phyloP scores from a whole-genome alignment of 768 basidiomycete genomes.

The Lentinula aciculospora region DNA sequence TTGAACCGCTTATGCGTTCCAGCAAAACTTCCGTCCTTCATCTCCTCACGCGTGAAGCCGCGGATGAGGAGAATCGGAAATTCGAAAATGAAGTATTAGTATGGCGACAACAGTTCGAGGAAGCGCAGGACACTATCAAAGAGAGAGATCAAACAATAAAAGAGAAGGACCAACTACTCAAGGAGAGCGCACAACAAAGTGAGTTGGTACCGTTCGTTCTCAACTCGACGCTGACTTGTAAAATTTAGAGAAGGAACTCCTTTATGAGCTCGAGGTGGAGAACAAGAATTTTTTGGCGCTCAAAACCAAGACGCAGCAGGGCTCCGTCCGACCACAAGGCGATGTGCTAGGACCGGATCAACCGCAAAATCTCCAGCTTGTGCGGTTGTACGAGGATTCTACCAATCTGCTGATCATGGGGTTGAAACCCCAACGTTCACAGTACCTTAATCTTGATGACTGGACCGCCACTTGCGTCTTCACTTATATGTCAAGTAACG shows the following conservation, averaged over 20 bases:
- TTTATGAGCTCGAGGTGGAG: constrained; percentile 62
- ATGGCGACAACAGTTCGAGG: constrained; percentile 36
- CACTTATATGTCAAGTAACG: constrained; percentile 38
- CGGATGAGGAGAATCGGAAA: constrained; percentile 58
- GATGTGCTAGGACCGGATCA: constrained; percentile 36
- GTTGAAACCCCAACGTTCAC: constrained; percentile 37
- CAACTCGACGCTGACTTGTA: constrained; percentile 1
- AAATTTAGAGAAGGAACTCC: constrained; percentile 44
- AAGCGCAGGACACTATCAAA: constrained; percentile 32
- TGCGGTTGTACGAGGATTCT: constrained; percentile 81
- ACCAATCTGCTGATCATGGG: constrained; percentile 72
- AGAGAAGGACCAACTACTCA: constrained; percentile 39
- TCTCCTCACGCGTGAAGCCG: constrained; percentile 68
- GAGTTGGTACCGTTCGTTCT: constrained; percentile 12
- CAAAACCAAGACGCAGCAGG: constrained; percentile 31
- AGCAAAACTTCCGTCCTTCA: constrained; percentile 50
- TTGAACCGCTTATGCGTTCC: constrained; percentile 47
- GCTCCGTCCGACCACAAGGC: constrained; percentile 27
- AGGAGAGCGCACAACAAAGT: constrained; percentile 42
- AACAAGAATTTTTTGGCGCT: constrained; percentile 38
- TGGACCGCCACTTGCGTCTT: constrained; percentile 64
- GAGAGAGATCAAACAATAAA: constrained; percentile 41
- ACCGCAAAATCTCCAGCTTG: constrained; percentile 52
- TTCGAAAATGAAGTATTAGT: constrained; percentile 43
- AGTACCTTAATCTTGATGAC: constrained; percentile 47